Evolutionary conservation across 2,329 filamentous ascomycete species (phyloP), one percentile per base, ranked within the genome.

Genomic region (Passalora sequoiae): DNA sequence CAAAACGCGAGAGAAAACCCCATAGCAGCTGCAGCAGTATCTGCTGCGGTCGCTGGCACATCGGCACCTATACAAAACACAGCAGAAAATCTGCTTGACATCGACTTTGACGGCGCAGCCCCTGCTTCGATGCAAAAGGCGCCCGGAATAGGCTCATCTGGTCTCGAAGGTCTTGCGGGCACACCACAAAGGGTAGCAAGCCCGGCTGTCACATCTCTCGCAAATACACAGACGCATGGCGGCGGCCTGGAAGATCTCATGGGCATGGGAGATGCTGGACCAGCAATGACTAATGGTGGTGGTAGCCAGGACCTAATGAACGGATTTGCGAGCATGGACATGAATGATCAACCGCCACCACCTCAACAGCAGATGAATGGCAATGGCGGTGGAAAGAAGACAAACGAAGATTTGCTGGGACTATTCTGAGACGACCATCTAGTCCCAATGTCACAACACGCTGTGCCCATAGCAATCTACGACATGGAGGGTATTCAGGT

Each of bases 1-100:
- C 82, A 97, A 67, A 88, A 96, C 58, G 86, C 87, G 1, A 85
- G 82, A 50, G 92, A 97, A 58, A 96, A 97, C 64, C 91, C 92
- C 1, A 87, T 97, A 56, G 91, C 91, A 0, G 91, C 89, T 0
- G 85, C 86, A 0, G 86, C 86, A 1, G 82, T 81, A 0, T 82
- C 83, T 0, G 81, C 80, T 0, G 77, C 81, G 0, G 76, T 76
- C 21, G 68, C 69, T 27, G 75, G 77, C 44, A 54, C 53, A 17
- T 49, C 41, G 28, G 46, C 54, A 9, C 47, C 55, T 19, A 60
- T 76, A 5, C 83, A 89, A 63, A 85, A 69, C 70, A 96, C 95
- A 59, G 77, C 91, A 53, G 92, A 98, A 67, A 98, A 97, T 64
- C 74, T 98, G 15, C 77, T 98, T 43, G 92, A 98, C 60, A 94